phyloP scores from a whole-genome alignment of 2,329 filamentous ascomycete species.

The Boeremia lycopersici region DNA sequence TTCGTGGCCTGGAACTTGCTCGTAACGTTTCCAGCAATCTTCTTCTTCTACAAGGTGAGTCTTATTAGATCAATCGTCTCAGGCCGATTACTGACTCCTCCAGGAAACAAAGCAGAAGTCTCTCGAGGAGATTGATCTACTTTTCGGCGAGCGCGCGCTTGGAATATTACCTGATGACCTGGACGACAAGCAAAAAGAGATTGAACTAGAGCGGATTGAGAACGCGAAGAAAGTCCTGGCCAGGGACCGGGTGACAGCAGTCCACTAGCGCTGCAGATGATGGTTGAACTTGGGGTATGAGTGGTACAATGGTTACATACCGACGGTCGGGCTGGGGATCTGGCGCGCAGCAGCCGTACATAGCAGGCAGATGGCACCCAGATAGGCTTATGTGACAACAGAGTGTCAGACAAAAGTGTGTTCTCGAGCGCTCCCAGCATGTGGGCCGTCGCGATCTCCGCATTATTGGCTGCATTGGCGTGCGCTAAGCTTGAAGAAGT shows the following conservation, averaged over 20 bases:
- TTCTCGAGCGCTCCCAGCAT: no score
- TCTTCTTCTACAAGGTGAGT: slow-evolving; percentile 55
- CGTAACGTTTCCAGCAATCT: slow-evolving; percentile 55
- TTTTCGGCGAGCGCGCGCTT: slow-evolving; percentile 61
- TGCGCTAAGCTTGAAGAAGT: no score
- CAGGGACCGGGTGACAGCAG: slow-evolving; percentile 7
- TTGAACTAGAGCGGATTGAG: slow-evolving; percentile 31
- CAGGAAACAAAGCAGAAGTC: slow-evolving; percentile 51
- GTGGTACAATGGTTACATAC: background rate
- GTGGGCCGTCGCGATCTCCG: no score
- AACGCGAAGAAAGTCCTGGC: slow-evolving; percentile 23
- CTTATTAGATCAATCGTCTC: background rate
- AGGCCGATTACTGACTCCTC: background rate
- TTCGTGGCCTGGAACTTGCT: slow-evolving; percentile 59
- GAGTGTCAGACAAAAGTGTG: no score
- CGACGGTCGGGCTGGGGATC: background rate
- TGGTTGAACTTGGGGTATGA: background rate
- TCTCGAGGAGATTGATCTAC: slow-evolving; percentile 64
- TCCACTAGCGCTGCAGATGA: background rate
- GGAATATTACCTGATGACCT: slow-evolving; percentile 55
- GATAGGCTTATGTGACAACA: no score
- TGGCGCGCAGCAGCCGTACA: background rate
- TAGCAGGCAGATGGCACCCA: no score
- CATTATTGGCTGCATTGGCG: no score
- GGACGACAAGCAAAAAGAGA: slow-evolving; percentile 33